phyloP scores from a whole-genome alignment of 164 flowering plant species.

The Santalum album region DNA sequence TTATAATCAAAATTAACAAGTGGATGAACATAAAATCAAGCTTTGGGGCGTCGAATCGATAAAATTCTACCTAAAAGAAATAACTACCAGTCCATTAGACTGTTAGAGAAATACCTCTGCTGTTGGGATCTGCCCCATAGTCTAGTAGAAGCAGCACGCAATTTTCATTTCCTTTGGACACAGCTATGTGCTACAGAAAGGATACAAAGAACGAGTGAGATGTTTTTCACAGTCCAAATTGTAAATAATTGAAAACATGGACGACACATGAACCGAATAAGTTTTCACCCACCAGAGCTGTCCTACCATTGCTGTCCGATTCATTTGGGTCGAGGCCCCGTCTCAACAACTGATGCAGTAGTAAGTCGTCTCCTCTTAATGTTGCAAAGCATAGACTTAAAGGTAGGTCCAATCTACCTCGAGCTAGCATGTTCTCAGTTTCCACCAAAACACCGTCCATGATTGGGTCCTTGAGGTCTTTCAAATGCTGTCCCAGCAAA shows the following conservation, averaged over 20 bases:
- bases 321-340: constrained; percentile 84
- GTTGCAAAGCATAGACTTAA: constrained; percentile 82
- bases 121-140: constrained; percentile 74
- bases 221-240: too few species aligned
- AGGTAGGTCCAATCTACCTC: constrained; percentile 86
- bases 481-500: constrained; percentile 56
- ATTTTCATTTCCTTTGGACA: constrained; percentile 63
- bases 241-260: not conserved
- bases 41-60: too few species aligned
- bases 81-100: too few species aligned
- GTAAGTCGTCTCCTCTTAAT: constrained; percentile 60
- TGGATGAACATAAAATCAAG: too few species aligned
- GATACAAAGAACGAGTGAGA: not conserved
- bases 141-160: constrained; percentile 74
- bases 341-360: constrained; percentile 60
- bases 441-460: constrained; percentile 71
- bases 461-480: constrained; percentile 56
- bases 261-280: not conserved
- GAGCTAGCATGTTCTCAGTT: constrained; percentile 80
- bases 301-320: constrained; percentile 67
- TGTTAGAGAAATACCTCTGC: constrained; percentile 47
- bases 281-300: constrained; percentile 57
- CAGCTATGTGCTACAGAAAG: constrained; percentile 62
- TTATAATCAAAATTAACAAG: too few species aligned
- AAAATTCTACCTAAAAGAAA: too few species aligned